Evolutionary conservation across 2,329 filamentous ascomycete genomes (phyloP).

Genomic region (Xylaria sp.): DNA sequence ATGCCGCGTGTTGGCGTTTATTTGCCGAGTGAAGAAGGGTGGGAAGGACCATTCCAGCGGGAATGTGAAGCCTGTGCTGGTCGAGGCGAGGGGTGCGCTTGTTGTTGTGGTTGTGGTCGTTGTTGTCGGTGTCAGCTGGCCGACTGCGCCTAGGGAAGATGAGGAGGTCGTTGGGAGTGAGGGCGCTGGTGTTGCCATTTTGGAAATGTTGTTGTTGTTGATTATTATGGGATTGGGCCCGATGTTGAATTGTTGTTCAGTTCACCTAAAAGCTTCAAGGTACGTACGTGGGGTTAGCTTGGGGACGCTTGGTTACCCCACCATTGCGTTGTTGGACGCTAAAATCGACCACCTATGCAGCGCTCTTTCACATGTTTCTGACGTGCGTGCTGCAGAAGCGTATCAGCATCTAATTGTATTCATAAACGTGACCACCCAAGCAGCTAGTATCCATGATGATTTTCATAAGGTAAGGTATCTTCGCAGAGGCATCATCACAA

Average conservation of each 20-base stretch:
- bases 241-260: background rate
- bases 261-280: background rate
- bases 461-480: no score
- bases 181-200: constrained; percentile 30
- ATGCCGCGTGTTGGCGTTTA: constrained; percentile 76
- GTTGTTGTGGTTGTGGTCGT: constrained; percentile 2
- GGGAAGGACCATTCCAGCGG: constrained; percentile 78
- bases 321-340: background rate
- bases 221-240: background rate
- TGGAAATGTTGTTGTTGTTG: background rate
- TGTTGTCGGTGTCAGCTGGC: constrained; percentile 18
- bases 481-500: constrained; percentile 6
- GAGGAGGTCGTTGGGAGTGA: constrained; percentile 25
- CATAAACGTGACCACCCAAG: constrained; percentile 19
- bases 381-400: background rate
- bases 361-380: no score
- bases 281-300: background rate
- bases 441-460: constrained; percentile 2
- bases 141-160: constrained; percentile 16
- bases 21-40: constrained; percentile 85
- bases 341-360: no score
- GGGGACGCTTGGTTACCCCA: background rate
- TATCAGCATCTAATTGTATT: constrained; percentile 11
- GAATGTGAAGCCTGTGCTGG: constrained; percentile 58
- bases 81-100: constrained; percentile 15